Evolutionary conservation across 108 stramenopile genomes (phyloP), one percentile per base, ranked within the genome.

Genomic region (Cylindrotheca fusiformis): DNA sequence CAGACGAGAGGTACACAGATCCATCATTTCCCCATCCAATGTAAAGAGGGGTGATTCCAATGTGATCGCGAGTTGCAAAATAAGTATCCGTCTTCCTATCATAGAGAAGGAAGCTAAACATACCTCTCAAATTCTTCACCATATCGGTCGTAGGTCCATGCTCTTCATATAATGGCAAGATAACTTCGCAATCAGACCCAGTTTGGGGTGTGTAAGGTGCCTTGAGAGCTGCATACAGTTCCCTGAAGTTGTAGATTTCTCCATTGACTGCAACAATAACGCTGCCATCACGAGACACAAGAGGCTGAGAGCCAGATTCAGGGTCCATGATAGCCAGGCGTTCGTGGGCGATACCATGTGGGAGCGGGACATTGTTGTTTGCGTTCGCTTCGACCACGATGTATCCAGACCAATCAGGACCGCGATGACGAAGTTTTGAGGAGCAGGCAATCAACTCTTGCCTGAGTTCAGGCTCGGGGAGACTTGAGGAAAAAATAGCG

Each of bases 171-270:
- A 97, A 70, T 18, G 97, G 98, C 27, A 99, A 77, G 71, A 99
- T 93, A 21, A 86, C 82, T 68, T 99, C 98, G 67, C 97, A 99
- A 77, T 99, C 98, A 24, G 87, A 90, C 33, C 96, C 96, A 30
- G 98, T 97, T 71, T 80, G 55, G 41, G 96, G 94, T 21, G 60
- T 78, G 75, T 96, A 96, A 2, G 80, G 76, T 28, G 55, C 67
- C 22, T 79, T 66, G 20, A 95, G 76, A 1, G 58, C 52, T 10
- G 72, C 67, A 72, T 94, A 96, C 8, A 98, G 74, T 67, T 97
- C 96, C 80, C 91, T 91, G 92, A 95, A 97, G 80, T 99, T 99
- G 90, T 99, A 99, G 54, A 99, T 93, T 83, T 99, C 98, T 20
- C 98, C 98, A 74, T 99, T 99, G 50, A 93, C 97, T 14, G 96